These are phyloP conservation scores for Calocybe gangraenosa DNA, from an alignment of 768 basidiomycete species.

Conservation along the genomic window DNA sequence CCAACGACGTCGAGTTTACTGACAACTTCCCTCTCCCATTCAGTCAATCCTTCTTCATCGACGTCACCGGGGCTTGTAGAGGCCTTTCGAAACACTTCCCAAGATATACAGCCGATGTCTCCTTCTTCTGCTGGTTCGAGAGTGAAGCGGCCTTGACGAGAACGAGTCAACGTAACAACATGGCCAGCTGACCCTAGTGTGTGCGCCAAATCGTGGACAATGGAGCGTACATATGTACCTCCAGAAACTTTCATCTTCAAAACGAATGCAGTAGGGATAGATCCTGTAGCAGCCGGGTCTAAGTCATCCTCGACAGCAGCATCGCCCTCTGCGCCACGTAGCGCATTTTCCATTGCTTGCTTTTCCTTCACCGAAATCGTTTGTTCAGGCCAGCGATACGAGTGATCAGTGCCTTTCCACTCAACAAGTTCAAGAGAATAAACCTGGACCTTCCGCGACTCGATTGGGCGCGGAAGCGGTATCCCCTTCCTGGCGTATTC, in stretches of 20 bases:
- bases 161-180: constrained; percentile 85
- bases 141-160: constrained; percentile 83
- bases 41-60: constrained; percentile 63
- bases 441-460: constrained; percentile 77
- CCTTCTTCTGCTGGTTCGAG: constrained; percentile 43
- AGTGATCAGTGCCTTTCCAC: constrained; percentile 77
- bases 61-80: constrained; percentile 45
- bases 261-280: constrained; percentile 72
- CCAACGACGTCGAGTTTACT: constrained; percentile 60
- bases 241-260: constrained; percentile 92
- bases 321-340: constrained; percentile 44
- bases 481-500: constrained; percentile 92
- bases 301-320: constrained; percentile 36
- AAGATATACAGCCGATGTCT: constrained; percentile 65
- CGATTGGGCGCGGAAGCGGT: constrained; percentile 93
- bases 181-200: constrained; percentile 86
- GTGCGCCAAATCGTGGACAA: constrained; percentile 89
- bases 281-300: constrained; percentile 24
- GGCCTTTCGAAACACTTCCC: constrained; percentile 70
- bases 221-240: constrained; percentile 95
- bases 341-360: constrained; percentile 60
- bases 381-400: constrained; percentile 73
- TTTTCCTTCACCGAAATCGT: constrained; percentile 65
- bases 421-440: constrained; percentile 74
- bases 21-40: constrained; percentile 84